phyloP scores from a whole-genome alignment of 768 basidiomycete species.

The Calocybe gangraenosa region DNA sequence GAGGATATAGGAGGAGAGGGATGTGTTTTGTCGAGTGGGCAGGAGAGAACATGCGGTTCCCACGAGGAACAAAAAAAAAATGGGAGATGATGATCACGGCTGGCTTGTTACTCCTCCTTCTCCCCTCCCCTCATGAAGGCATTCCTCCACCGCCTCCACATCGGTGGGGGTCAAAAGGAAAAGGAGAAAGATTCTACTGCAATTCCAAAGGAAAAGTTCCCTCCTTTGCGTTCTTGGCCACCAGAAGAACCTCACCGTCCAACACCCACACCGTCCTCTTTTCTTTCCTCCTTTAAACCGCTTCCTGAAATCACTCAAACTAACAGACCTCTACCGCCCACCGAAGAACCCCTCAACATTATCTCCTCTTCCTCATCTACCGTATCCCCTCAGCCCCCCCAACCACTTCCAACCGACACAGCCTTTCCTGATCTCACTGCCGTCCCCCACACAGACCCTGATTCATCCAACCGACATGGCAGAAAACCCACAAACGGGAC shows the following conservation, averaged over 20 bases:
- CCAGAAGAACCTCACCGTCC: slow-evolving; percentile 27
- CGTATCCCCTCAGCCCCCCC: slow-evolving; percentile 21
- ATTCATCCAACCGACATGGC: slow-evolving; percentile 25
- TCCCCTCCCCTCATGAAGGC: slow-evolving; percentile 62
- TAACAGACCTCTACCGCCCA: slow-evolving; percentile 25
- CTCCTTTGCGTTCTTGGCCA: slow-evolving; percentile 68
- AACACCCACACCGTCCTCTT: slow-evolving; percentile 41
- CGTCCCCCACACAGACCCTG: slow-evolving; percentile 17
- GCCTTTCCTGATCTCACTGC: slow-evolving; percentile 20
- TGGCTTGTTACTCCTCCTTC: not conserved
- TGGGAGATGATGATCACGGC: not conserved
- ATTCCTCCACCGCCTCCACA: slow-evolving; percentile 72
- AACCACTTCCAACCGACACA: slow-evolving; percentile 21
- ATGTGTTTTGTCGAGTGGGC: slow-evolving; percentile 67
- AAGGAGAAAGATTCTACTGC: slow-evolving; percentile 45
- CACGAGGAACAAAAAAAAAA: slow-evolving; percentile 21
- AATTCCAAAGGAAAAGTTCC: slow-evolving; percentile 59
- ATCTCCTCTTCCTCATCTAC: slow-evolving; percentile 32
- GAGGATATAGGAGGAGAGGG: slow-evolving; percentile 40
- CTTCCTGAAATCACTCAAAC: slow-evolving; percentile 59
- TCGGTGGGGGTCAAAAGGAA: slow-evolving; percentile 60
- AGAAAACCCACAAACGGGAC: slow-evolving; percentile 31
- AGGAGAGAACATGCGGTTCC: slow-evolving; percentile 32
- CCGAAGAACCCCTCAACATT: slow-evolving; percentile 20
- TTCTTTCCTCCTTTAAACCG: slow-evolving; percentile 67